These are phyloP conservation scores for Piper longum DNA, from an alignment of 164 flowering plant species.

Conservation along the genomic window DNA sequence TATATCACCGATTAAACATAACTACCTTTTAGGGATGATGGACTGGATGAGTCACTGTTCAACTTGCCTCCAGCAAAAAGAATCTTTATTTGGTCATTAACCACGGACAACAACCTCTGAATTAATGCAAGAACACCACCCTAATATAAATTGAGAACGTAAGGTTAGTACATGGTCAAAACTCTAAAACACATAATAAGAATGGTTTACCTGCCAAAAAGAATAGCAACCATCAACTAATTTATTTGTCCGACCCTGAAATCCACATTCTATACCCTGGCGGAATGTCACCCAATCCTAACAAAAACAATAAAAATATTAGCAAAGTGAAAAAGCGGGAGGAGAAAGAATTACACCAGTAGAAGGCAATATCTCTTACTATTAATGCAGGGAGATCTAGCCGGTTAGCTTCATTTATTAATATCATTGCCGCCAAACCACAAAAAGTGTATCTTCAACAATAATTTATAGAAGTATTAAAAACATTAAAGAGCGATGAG, in stretches of 20 bases:
- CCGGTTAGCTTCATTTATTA: slow-evolving; percentile 63
- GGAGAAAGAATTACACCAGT: neutral
- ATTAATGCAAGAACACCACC: slow-evolving; percentile 58
- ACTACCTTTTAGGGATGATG: neutral
- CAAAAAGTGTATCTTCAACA: slow-evolving; percentile 74
- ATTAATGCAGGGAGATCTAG: slow-evolving; percentile 60
- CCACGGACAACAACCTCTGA: slow-evolving; percentile 32
- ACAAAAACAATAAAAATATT: neutral
- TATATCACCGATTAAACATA: neutral
- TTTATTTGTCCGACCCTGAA: slow-evolving; percentile 93
- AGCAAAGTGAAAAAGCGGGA: neutral
- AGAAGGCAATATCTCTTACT: slow-evolving; percentile 34
- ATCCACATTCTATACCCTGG: slow-evolving; percentile 85
- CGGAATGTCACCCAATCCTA: slow-evolving; percentile 89
- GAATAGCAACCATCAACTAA: slow-evolving; percentile 97
- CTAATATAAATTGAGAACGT: slow-evolving; percentile 17
- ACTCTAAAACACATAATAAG: neutral
- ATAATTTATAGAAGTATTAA: neutral
- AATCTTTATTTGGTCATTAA: slow-evolving; percentile 23
- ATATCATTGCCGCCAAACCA: slow-evolving; percentile 81
- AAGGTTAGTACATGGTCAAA: neutral
- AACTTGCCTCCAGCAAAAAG: slow-evolving; percentile 11
- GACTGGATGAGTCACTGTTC: neutral
- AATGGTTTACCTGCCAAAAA: slow-evolving; percentile 79
- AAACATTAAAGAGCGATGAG: neutral